Evolutionary conservation across 148 eudicot genomes (phyloP).

Genomic region (Rhododendron kiyosumense): DNA sequence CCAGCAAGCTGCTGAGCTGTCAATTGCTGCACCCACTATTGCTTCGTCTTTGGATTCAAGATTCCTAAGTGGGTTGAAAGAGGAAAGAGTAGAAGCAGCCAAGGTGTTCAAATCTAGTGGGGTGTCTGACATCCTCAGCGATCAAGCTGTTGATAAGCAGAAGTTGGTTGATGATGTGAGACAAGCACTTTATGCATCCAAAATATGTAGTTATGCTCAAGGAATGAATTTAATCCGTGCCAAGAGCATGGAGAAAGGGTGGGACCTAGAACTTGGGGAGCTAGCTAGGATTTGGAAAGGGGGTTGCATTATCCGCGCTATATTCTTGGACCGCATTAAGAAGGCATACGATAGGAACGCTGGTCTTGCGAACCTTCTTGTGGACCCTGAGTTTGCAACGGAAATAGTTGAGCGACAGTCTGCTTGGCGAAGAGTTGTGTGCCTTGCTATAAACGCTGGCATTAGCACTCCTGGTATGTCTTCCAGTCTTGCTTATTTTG

Average conservation of each 20-base stretch:
- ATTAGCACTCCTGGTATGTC: slow-evolving; percentile 94
- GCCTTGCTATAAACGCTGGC: slow-evolving; percentile 73
- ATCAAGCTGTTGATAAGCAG: slow-evolving; percentile 70
- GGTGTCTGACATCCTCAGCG: slow-evolving; percentile 36
- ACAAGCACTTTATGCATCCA: slow-evolving; percentile 74
- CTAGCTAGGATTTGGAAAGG: slow-evolving; percentile 97
- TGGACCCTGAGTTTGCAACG: slow-evolving; percentile 79
- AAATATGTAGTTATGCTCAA: slow-evolving; percentile 87
- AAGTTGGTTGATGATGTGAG: slow-evolving; percentile 73
- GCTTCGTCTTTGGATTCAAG: slow-evolving; percentile 86
- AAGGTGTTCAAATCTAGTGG: slow-evolving; percentile 68
- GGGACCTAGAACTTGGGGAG: slow-evolving; percentile 78
- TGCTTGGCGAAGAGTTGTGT: slow-evolving; percentile 81
- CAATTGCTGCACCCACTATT: slow-evolving; percentile 81
- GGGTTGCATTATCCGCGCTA: slow-evolving; percentile 86
- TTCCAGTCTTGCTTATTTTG: slow-evolving; percentile 93
- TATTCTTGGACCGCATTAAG: slow-evolving; percentile 89
- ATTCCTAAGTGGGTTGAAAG: slow-evolving; percentile 80
- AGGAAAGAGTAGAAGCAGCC: slow-evolving; percentile 77
- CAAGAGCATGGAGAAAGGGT: slow-evolving; percentile 72
- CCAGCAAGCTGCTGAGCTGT: slow-evolving; percentile 89
- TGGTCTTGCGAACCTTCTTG: slow-evolving; percentile 70
- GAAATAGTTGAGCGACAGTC: slow-evolving; percentile 77
- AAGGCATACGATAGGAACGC: slow-evolving; percentile 80
- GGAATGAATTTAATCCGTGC: slow-evolving; percentile 92